Conservation (phyloP, 768 basidiomycete species). For the Mycena galericulata region DNA sequence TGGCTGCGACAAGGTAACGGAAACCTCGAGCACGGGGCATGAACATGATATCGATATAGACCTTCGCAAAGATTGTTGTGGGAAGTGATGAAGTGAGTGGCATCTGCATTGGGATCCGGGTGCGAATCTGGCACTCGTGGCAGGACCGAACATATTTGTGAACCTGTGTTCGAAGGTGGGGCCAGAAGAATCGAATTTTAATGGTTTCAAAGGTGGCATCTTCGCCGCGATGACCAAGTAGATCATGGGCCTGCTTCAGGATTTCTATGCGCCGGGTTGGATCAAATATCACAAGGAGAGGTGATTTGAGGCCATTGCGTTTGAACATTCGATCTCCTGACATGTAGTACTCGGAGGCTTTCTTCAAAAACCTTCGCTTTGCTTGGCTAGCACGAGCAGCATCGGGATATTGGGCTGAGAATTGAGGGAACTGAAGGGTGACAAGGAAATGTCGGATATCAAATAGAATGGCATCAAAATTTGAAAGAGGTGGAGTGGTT, state of each 20-base stretch:
- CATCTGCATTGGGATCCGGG: constrained; percentile 13
- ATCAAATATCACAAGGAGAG: constrained; percentile 21
- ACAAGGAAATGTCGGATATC: constrained; percentile 34
- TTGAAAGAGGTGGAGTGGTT: neutral
- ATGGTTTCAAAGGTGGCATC: constrained; percentile 18
- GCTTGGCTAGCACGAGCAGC: neutral
- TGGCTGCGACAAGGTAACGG: constrained; percentile 39
- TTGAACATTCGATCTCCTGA: no score
- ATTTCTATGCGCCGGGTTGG: constrained; percentile 15
- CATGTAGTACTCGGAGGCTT: constrained; percentile 26
- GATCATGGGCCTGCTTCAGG: constrained; percentile 35
- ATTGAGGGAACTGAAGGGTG: constrained; percentile 29
- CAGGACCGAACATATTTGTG: constrained; percentile 40
- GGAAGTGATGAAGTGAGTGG: constrained; percentile 27
- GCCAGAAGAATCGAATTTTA: constrained; percentile 41
- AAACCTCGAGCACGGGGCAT: constrained; percentile 39
- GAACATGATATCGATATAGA: constrained; percentile 40
- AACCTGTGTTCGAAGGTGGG: constrained; percentile 29
- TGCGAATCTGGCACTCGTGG: constrained; percentile 41
- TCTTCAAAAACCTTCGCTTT: constrained; percentile 27
- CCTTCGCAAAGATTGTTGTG: constrained; percentile 26
- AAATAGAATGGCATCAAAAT: constrained; percentile 3
- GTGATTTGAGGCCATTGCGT: constrained; percentile 17
- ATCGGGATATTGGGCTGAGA: neutral
- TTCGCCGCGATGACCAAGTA: constrained; percentile 39